Base-by-base conservation (phyloP, 2,329 filamentous ascomycete genomes). In the Penicillium sp. region DNA sequence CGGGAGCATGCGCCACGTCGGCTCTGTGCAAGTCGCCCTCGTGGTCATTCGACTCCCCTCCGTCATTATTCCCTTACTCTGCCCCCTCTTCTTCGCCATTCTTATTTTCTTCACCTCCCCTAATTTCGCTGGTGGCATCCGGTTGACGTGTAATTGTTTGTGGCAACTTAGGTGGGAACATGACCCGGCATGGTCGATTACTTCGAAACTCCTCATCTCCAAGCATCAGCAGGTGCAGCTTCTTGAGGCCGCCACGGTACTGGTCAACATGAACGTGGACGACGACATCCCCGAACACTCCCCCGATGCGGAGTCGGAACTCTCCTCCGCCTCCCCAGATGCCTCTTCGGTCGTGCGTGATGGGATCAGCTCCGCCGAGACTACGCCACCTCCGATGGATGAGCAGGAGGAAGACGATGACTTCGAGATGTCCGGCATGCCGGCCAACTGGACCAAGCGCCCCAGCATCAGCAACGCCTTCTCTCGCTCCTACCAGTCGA, bases 171-270 rank as follows among this genome's bases (percentile, higher is more conserved):
- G 94, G 86, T 99, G 95, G 95, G 95, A 99, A 83, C 95, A 99
- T 81, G 96, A 96, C 78, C 94, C 95, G 70, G 92, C 97, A 82
- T 99, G 95, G 95, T 91, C 93, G 56, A 90, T 90, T 77, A 99
- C 95, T 59, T 98, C 95, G 71, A 98, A 98, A 82, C 85, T 98
- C 76, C 89, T 98, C 76, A 98, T 99, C 72, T 98, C 94, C 72
- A 99, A 99, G 85, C 95, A 99, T 79, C 95, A 99, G 81, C 95
- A 99, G 83, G 95, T 99, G 57, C 95, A 99, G 79, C 86, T 99
- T 63, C 86, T 99, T 63, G 95, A 99, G 80, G 95, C 95, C 44
- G 95, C 95, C 42, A 96, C 93, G n/a, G 95, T 98, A 56, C 84
- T 99, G 67, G 90, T 98, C 62, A 89, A 89, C 73, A 98, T 99